Conservation (phyloP, 495 filamentous ascomycete genomes). For the Penicillium angulare region DNA sequence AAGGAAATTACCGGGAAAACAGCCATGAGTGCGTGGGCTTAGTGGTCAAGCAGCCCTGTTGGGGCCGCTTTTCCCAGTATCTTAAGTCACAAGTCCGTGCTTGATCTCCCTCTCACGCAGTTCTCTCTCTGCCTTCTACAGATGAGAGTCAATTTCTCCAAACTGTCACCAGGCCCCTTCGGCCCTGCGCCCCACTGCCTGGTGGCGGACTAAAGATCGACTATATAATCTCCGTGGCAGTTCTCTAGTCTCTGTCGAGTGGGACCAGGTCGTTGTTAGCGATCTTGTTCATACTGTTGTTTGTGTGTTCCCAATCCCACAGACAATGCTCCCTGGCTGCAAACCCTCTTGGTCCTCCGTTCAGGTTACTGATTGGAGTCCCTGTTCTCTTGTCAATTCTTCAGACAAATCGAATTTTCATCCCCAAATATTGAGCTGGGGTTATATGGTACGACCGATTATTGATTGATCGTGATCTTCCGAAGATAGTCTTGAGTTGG, state of each 20-base stretch:
- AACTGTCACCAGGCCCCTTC: conserved; percentile 5
- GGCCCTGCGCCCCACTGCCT: conserved; percentile 1
- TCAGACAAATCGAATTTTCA: conserved; percentile 2
- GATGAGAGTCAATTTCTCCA: conserved; percentile 11
- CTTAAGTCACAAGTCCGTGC: not conserved
- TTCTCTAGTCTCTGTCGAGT: conserved; percentile 6
- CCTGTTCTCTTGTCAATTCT: not conserved
- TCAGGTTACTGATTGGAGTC: conserved; percentile 5
- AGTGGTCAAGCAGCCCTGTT: conserved; percentile 4
- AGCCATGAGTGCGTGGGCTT: conserved; percentile 14
- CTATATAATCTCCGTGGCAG: conserved; percentile 20
- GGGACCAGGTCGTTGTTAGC: conserved; percentile 5
- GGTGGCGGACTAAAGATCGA: conserved; percentile 10
- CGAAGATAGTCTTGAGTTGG: not conserved
- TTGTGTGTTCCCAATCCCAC: not conserved
- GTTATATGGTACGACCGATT: conserved; percentile 16
- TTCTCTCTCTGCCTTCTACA: not conserved
- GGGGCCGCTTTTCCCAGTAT: conserved; percentile 2
- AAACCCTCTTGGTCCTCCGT: conserved; percentile 11
- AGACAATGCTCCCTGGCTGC: conserved; percentile 17
- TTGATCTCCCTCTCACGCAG: conserved; percentile 1
- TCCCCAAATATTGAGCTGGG: not conserved
- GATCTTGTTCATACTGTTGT: conserved; percentile 1
- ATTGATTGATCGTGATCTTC: not conserved
- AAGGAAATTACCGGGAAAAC: conserved; percentile 8